Evolutionary conservation across 192 early-diverging fungal species (phyloP).

Genomic region (Entomortierella chlamydospora): DNA sequence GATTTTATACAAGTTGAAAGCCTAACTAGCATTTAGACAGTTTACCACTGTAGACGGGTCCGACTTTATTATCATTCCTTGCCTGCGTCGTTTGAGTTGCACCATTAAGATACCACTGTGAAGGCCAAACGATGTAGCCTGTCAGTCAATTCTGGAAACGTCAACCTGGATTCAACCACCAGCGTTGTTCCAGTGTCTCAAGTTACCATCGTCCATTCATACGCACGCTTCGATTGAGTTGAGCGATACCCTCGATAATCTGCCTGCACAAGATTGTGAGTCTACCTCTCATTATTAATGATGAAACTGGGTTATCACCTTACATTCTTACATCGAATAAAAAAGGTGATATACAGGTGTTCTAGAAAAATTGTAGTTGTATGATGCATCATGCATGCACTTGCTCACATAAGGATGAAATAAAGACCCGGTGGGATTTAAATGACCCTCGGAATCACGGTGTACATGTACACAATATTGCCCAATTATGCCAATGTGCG

Average conservation of each 20-base stretch:
- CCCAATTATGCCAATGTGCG: no score
- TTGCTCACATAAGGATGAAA: no score
- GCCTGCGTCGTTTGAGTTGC: conserved; percentile 18
- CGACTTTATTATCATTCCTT: conserved; percentile 13
- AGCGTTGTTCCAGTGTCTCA: conserved; percentile 27
- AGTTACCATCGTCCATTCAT: conserved; percentile 18
- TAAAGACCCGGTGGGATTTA: no score
- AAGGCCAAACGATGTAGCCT: conserved; percentile 8
- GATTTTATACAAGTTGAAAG: no score
- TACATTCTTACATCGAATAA: not conserved
- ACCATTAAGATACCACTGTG: conserved; percentile 8
- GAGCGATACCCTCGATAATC: conserved; percentile 31
- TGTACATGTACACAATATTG: no score
- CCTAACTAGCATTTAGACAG: no score
- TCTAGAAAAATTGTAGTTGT: no score
- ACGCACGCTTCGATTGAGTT: conserved; percentile 16
- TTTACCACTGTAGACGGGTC: not conserved
- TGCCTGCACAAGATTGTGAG: conserved; percentile 36
- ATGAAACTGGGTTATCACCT: conserved; percentile 6
- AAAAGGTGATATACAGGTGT: not conserved
- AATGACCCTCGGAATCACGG: no score
- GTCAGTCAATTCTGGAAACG: conserved; percentile 4
- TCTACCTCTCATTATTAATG: conserved; percentile 37
- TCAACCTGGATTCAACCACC: conserved; percentile 21
- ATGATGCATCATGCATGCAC: no score